These are phyloP conservation scores for Phytophthora ramorum DNA, from an alignment of 352 stramenopile species.

Conservation along the genomic window DNA sequence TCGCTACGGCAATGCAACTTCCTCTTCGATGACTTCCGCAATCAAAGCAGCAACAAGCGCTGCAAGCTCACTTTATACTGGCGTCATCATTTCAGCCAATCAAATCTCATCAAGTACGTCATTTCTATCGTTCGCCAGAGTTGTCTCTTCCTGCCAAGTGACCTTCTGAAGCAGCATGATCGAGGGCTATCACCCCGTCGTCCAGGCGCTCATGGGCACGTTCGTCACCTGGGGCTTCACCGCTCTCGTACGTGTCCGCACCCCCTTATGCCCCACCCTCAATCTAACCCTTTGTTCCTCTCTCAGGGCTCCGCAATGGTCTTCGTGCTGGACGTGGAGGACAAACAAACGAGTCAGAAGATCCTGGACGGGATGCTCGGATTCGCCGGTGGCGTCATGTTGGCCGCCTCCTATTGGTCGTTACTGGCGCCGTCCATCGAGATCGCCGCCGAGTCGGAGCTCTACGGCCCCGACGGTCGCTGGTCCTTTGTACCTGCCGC, in stretches of 20 bases:
- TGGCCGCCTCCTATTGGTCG: slow-evolving; percentile 91
- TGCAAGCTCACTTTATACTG: too few species aligned
- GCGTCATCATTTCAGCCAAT: slow-evolving; percentile 7
- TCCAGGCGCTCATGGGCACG: slow-evolving; percentile 85
- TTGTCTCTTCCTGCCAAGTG: not conserved
- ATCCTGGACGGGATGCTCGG: slow-evolving; percentile 88
- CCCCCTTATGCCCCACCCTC: not conserved
- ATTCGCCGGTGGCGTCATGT: slow-evolving; percentile 92
- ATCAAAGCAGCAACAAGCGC: too few species aligned
- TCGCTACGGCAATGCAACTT: too few species aligned
- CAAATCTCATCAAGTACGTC: slow-evolving; percentile 12
- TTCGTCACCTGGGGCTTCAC: slow-evolving; percentile 88
- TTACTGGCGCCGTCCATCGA: slow-evolving; percentile 88
- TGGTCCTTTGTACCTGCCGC: slow-evolving; percentile 87
- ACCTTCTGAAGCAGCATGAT: slow-evolving; percentile 53
- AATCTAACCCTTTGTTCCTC: not conserved
- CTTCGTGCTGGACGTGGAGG: slow-evolving; percentile 82
- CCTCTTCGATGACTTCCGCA: too few species aligned
- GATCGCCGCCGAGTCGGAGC: slow-evolving; percentile 79
- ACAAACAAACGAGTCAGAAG: slow-evolving; percentile 78
- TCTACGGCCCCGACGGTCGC: slow-evolving; percentile 76
- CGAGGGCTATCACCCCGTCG: slow-evolving; percentile 70
- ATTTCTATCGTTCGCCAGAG: slow-evolving; percentile 1
- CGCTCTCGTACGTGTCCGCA: slow-evolving; percentile 55
- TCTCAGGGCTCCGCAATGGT: slow-evolving; percentile 75